phyloP scores from a whole-genome alignment of 148 eudicot species.

The Rhododendron molle region DNA sequence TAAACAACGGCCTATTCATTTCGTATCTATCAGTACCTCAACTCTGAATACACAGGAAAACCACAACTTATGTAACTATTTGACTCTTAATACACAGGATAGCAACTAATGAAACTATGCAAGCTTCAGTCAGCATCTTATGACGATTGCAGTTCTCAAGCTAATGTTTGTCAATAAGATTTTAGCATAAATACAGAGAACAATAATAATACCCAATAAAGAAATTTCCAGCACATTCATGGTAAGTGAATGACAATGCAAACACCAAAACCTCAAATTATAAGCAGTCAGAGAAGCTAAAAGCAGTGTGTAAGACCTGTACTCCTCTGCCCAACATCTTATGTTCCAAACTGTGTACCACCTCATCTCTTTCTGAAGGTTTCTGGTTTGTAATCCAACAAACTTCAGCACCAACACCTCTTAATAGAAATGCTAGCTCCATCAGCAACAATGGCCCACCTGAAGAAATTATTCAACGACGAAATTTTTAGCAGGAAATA shows the following conservation, averaged over 20 bases:
- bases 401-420: constrained; percentile 43
- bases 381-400: constrained; percentile 34
- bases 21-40: neutral
- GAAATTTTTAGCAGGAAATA: neutral
- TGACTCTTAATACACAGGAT: neutral
- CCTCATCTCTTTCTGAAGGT: constrained; percentile 29
- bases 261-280: neutral
- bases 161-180: neutral
- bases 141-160: neutral
- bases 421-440: constrained; percentile 42
- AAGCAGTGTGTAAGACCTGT: constrained; percentile 21
- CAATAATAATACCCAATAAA: neutral
- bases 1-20: neutral
- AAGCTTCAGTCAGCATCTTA: neutral
- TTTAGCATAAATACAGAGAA: neutral
- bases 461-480: neutral
- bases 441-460: constrained; percentile 44
- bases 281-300: neutral
- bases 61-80: neutral
- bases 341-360: constrained; percentile 39
- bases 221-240: neutral
- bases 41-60: neutral
- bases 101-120: neutral
- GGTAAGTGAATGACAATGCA: neutral
- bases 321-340: constrained; percentile 43